Conservation (phyloP, 2,329 filamentous ascomycete genomes). For the Hirsutella rhossiliensis region DNA sequence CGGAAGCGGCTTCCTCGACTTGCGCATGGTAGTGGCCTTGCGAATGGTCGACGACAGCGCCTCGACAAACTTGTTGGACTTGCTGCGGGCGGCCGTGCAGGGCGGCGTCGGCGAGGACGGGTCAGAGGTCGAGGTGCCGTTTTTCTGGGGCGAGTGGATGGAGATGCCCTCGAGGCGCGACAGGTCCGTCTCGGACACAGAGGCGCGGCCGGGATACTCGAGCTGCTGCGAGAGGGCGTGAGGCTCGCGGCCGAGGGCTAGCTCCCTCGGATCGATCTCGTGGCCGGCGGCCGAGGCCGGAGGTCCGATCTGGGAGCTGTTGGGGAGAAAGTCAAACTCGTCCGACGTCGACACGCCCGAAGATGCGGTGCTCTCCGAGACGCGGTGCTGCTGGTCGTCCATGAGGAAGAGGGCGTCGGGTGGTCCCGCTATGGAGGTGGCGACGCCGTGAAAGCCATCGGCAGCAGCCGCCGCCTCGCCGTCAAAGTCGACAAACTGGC, state of each 20-base stretch:
- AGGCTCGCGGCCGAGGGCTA: constrained; percentile 10
- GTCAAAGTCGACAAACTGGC: constrained; percentile 25
- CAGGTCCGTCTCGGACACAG: constrained; percentile 36
- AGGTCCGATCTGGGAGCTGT: constrained; percentile 17
- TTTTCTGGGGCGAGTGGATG: constrained; percentile 24
- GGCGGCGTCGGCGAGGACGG: constrained; percentile 21
- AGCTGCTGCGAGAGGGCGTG: constrained; percentile 8
- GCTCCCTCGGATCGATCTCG: constrained; percentile 17
- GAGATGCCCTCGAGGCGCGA: constrained; percentile 34
- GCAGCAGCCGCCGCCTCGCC: constrained; percentile 10
- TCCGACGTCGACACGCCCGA: constrained; percentile 23
- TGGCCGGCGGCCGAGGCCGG: constrained; percentile 9
- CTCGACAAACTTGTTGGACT: constrained; percentile 27
- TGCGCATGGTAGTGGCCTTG: constrained; percentile 24
- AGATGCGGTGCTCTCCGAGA: constrained; percentile 18
- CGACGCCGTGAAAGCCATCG: constrained; percentile 8
- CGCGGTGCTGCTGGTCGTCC: constrained; percentile 5
- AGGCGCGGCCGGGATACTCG: constrained; percentile 18
- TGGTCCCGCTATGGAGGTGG: constrained; percentile 11
- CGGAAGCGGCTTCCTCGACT: constrained; percentile 12
- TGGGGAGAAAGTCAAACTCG: constrained; percentile 24
- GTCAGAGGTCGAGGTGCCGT: constrained; percentile 12
- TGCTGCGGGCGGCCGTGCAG: constrained; percentile 17
- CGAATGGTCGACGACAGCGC: constrained; percentile 28
- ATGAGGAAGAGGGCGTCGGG: constrained; percentile 16